Evolutionary conservation across 2,329 filamentous ascomycete genomes (phyloP), one percentile per base, ranked within the genome.

Genomic region (Aspergillus vadensis): DNA sequence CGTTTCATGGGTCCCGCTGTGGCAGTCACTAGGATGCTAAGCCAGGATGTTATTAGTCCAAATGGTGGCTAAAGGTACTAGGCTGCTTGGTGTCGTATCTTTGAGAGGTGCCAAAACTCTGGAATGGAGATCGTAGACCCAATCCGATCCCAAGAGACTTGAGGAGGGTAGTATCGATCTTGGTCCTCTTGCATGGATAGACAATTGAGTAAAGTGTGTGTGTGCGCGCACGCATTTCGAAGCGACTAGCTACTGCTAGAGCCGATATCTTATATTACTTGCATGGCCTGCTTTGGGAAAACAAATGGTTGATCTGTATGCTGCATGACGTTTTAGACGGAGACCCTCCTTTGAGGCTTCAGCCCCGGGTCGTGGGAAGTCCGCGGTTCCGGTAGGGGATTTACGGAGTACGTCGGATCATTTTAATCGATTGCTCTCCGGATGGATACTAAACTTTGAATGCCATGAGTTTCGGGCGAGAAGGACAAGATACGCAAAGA

Each of bases 1-100:
- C 17, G 53, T 55, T 55, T 55, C 41, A 55, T 44, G 41, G 39
- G 39, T 50, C 47, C 44, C 44, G 44, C 44, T 4, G 23, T 27
- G 44, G 21, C 15, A n/a, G 39, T 9, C 39, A 43, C 39, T 43
- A 43, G 19, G 30, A 17, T 19, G 48, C 15, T 25, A n/a, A 5
- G 30, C 25, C 27, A 21, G 27, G 15, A 17, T 19, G 19, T 38
- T 19, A 38, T 27, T 39, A 36, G 4, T 14, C 12, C 15, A 17
- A 6, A 14, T 5, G 17, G 14, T 30, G 9, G 27, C 30, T 23
- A 17, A 32, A 36, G 27, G 21, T n/a, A 44, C 43, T 32, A 47
- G 39, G 39, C 39, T 47, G 39, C n/a, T 44, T 19, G 12, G 41
- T 21, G 19, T 44, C 41, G 41, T 49, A 30, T 49, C 21, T 25